These are phyloP conservation scores for Firmiana major DNA, from an alignment of 345 rosid species.

Conservation along the genomic window DNA sequence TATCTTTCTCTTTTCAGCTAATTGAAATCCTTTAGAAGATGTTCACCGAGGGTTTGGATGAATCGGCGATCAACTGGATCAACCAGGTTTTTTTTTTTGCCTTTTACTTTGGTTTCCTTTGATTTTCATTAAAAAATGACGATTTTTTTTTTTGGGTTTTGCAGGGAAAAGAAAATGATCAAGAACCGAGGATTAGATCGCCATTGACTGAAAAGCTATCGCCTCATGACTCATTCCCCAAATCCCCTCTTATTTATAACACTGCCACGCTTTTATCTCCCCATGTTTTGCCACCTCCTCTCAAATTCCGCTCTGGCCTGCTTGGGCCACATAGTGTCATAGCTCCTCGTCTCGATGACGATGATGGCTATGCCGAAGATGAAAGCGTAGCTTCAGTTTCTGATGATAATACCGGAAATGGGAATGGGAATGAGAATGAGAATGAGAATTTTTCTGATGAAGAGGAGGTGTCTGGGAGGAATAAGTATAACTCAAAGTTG, in stretches of 20 bases:
- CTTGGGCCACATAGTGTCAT: conserved; percentile 43
- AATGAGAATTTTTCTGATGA: conserved; percentile 34
- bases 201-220: conserved; percentile 58
- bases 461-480: conserved; percentile 32
- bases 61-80: conserved; percentile 69
- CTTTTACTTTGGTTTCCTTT: background rate
- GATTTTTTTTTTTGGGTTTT: background rate
- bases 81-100: conserved; percentile 41
- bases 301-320: conserved; percentile 50
- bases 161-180: conserved; percentile 40
- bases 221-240: conserved; percentile 32
- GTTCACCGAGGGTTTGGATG: conserved; percentile 72
- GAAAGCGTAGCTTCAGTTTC: conserved; percentile 71
- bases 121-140: background rate
- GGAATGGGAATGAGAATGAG: background rate
- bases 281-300: conserved; percentile 57
- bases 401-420: conserved; percentile 23
- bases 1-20: background rate
- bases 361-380: conserved; percentile 11
- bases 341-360: conserved; percentile 29
- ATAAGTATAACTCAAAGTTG: conserved; percentile 31
- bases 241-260: conserved; percentile 42
- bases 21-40: conserved; percentile 16
- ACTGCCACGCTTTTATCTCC: conserved; percentile 33
- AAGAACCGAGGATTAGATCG: conserved; percentile 52